Evolutionary conservation across 805 yeast genomes (phyloP), one percentile per base, ranked within the genome.

Genomic region (Saturnispora diversa): DNA sequence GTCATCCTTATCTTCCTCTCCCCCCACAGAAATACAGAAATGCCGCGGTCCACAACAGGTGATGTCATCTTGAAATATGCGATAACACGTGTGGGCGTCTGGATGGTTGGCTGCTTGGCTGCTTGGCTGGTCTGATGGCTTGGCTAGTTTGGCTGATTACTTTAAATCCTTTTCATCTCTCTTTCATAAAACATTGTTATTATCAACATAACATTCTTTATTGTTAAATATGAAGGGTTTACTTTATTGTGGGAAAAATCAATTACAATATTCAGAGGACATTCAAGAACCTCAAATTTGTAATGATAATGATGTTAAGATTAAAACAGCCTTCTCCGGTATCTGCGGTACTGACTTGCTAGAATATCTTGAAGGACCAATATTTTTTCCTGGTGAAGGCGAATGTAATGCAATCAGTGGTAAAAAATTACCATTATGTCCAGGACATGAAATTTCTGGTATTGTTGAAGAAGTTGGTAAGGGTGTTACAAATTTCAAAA

Each of bases 301-400:
- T 20, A 50, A 53, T 23, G 41, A 46, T 0, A 56, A 53, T 37
- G 64, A 60, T 42, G 58, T 62, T 21, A 54, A 56, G 28, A 42
- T 63, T 25, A 51, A 60, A 39, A 50, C 61, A 25, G 60, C 58
- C 4, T 73, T 64, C 53, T 74, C 81, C 50, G 84, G 84, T 6
- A 75, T 77, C 31, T 77, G 84, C 50, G 83, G 83, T 21, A 66
- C 78, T 1, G 82, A 76, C 53, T 56, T 76, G 28, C 79, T 75
- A 48, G 77, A 79, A 54, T 76, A 64, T 48, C 48, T 60, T 20
- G 75, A 70, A 21, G 80, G 79, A 1, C 82, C 84, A 8, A 73
- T 74, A 40, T 75, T 78, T 53, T 74, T 75, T 58, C 68, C 42
- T 13, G 41, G 42, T 6, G 31, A 13, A 6, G 50, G 49, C 16